phyloP scores from a whole-genome alignment of 768 basidiomycete species.

The Psilocybe cyanescens region DNA sequence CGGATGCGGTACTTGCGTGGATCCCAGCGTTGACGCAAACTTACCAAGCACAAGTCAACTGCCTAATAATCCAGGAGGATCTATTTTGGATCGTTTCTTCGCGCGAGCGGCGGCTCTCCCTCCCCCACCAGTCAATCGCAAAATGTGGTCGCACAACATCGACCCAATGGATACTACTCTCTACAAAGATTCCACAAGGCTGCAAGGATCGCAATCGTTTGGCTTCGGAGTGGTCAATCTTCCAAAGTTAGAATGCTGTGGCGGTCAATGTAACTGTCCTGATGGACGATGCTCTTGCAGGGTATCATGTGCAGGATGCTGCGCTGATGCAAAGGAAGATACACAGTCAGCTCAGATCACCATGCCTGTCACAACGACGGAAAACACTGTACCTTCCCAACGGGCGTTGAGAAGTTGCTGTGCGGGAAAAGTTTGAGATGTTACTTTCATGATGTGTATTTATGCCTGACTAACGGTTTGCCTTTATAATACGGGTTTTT shows the following conservation, averaged over 20 bases:
- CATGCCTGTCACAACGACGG: background rate
- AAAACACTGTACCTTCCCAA: background rate
- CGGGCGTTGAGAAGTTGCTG: constrained; percentile 32
- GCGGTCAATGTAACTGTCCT: constrained; percentile 63
- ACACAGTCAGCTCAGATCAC: background rate
- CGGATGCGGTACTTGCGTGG: constrained; percentile 67
- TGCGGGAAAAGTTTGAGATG: constrained; percentile 21
- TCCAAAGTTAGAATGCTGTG: constrained; percentile 73
- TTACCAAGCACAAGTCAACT: constrained; percentile 36
- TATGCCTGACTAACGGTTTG: constrained; percentile 8
- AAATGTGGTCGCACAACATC: constrained; percentile 37
- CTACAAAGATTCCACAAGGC: constrained; percentile 27
- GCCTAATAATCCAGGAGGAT: constrained; percentile 4
- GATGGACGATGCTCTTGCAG: constrained; percentile 57
- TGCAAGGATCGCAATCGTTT: constrained; percentile 25
- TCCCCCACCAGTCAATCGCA: constrained; percentile 50
- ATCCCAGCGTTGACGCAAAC: constrained; percentile 47
- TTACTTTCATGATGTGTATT: background rate
- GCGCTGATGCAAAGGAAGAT: constrained; percentile 30
- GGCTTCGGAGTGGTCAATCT: constrained; percentile 56
- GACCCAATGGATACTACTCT: constrained; percentile 57
- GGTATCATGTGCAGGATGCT: constrained; percentile 59
- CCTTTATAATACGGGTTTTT: constrained; percentile 6
- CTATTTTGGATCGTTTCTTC: constrained; percentile 64
- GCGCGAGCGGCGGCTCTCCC: constrained; percentile 73